These are phyloP conservation scores for Datura wrightii DNA, from an alignment of 257 asterid genomes.

Conservation along the genomic window DNA sequence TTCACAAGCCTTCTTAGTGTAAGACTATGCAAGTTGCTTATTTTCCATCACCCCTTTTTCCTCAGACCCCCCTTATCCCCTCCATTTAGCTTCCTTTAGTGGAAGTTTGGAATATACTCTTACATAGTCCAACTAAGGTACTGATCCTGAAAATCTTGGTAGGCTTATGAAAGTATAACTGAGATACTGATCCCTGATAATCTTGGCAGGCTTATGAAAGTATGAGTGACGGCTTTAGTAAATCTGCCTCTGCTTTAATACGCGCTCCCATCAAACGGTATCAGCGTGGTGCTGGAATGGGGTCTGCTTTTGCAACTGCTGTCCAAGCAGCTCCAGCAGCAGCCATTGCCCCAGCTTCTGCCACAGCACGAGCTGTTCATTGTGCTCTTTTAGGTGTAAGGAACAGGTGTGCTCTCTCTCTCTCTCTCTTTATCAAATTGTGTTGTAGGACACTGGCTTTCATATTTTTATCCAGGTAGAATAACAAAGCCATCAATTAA, in stretches of 20 bases:
- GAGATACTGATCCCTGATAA: slow-evolving; percentile 29
- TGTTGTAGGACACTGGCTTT: background rate
- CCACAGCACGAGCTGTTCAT: slow-evolving; percentile 84
- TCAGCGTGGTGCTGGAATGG: slow-evolving; percentile 82
- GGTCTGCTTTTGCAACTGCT: slow-evolving; percentile 81
- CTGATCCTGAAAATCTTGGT: slow-evolving; percentile 25
- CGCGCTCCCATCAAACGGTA: slow-evolving; percentile 75
- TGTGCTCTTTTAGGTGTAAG: slow-evolving; percentile 90
- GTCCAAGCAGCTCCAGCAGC: slow-evolving; percentile 95
- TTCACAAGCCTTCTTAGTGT: background rate
- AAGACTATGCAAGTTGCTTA: background rate
- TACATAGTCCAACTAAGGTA: background rate
- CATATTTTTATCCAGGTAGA: background rate
- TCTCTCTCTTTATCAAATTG: slow-evolving; percentile 14
- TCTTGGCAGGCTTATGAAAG: slow-evolving; percentile 81
- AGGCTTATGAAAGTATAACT: slow-evolving; percentile 17
- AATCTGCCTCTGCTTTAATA: slow-evolving; percentile 87
- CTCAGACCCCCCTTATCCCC: background rate
- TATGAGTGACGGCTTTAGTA: slow-evolving; percentile 84
- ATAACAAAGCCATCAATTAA: background rate
- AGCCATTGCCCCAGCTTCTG: slow-evolving; percentile 96
- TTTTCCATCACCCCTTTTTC: background rate
- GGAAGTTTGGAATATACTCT: slow-evolving; percentile 1
- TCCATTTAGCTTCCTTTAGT: background rate
- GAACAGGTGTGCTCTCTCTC: slow-evolving; percentile 66